These are phyloP conservation scores for Suillus subaureus DNA, from an alignment of 768 basidiomycete genomes.

Conservation along the genomic window DNA sequence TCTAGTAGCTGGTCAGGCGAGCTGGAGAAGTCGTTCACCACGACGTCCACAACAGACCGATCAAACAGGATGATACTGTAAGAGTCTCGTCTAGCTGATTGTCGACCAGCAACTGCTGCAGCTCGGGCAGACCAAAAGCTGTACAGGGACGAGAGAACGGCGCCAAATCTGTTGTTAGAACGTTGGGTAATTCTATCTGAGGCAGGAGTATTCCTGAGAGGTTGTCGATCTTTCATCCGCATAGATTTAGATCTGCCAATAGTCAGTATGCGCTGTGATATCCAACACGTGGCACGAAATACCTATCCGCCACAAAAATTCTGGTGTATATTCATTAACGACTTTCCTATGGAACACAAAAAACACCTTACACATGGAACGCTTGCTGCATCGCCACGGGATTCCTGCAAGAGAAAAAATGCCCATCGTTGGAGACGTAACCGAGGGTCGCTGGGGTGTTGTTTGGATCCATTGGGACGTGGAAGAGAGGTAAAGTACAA, in stretches of 20 bases:
- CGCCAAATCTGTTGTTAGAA: slow-evolving; percentile 54
- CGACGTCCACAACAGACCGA: slow-evolving; percentile 13
- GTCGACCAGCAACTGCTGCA: slow-evolving; percentile 33
- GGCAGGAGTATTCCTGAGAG: slow-evolving; percentile 46
- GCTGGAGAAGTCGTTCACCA: slow-evolving; percentile 50
- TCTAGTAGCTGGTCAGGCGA: slow-evolving; percentile 48
- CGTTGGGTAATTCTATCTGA: slow-evolving; percentile 38
- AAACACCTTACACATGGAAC: slow-evolving; percentile 58
- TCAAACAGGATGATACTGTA: slow-evolving; percentile 59
- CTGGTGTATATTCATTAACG: slow-evolving; percentile 23
- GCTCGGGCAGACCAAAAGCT: slow-evolving; percentile 58
- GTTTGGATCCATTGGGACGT: slow-evolving; percentile 36
- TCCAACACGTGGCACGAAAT: not conserved
- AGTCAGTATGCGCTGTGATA: slow-evolving; percentile 4
- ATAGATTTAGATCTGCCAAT: slow-evolving; percentile 53
- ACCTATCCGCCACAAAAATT: slow-evolving; percentile 60
- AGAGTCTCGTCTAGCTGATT: slow-evolving; percentile 46
- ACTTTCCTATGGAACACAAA: not conserved
- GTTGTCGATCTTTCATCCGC: slow-evolving; percentile 40
- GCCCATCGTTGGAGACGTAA: slow-evolving; percentile 59
- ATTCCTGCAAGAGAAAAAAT: slow-evolving; percentile 54
- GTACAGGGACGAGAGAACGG: slow-evolving; percentile 57
- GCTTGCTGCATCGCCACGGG: slow-evolving; percentile 54
- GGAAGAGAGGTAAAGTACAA: slow-evolving; percentile 57
- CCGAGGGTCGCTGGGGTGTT: slow-evolving; percentile 35